Evolutionary conservation across 257 asterid species (phyloP), one percentile per base, ranked within the genome.

Genomic region (Vinca minor): DNA sequence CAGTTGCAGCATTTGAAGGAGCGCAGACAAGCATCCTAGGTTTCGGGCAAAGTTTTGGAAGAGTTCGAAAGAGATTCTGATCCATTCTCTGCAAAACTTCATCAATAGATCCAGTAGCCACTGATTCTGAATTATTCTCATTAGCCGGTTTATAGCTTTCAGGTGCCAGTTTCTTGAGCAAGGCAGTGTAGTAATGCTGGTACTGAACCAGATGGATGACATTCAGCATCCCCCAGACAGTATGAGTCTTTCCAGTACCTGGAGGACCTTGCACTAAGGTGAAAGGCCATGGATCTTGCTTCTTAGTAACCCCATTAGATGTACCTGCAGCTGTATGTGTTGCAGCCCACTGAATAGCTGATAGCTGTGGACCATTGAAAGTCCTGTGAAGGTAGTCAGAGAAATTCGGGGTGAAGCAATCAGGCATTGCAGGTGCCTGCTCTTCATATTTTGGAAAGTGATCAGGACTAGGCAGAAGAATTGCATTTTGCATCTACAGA

Each of bases 21-120:
- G 99, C 99, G 74, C 99, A 93, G 23, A 93, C 99, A 17, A 93
- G 99, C 99, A 93, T 93, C 76, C 97, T 84, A 54, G 99, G 99
- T 76, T 93, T 93, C 6, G 99, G 99, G 73, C 99, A 93, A 31
- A 93, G 89, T 78, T 89, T 93, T 3, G 99, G 99, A 72, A 93
- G 96, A 48, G 96, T 93, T 60, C 99, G 87, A 66, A 84, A 87
- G 45, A 93, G 95, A 79, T 87, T 89, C 74, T 89, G 97, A 83
- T 93, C 97, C 99, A 93, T 93, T 79, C 87, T 89, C 73, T 87
- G 99, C 65, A 93, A 87, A 65, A 93, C 96, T 80, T 93, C 99
- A 73, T 93, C 99, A 62, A 93, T 93, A 68, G 99, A 87, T 58
- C 99, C 99, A 72, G 85, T 62, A 21, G 79, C 86, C 62, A 82